These are phyloP conservation scores for Chlamydomonas schloesseri DNA, from an alignment of 139 green algal species.

Conservation along the genomic window DNA sequence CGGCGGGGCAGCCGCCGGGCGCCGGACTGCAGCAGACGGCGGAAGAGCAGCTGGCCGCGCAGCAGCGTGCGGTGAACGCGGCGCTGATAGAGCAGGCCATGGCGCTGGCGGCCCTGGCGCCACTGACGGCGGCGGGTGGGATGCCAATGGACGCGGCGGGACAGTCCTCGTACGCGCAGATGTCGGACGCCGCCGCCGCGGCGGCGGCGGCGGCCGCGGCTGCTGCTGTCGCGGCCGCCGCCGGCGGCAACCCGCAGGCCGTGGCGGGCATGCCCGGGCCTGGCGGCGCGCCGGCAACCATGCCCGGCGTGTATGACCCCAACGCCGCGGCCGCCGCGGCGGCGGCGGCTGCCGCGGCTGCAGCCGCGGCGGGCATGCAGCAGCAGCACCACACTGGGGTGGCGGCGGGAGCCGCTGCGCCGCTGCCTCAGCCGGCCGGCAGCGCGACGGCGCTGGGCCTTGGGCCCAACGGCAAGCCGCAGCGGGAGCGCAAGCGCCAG, in stretches of 20 bases:
- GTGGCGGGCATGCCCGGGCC: conserved; percentile 9
- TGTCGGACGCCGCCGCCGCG: conserved; percentile 9
- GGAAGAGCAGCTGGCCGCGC: neutral
- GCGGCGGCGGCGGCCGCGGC: neutral
- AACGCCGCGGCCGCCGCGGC: no score
- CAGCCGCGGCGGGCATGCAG: neutral
- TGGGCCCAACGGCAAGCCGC: no score
- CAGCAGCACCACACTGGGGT: neutral
- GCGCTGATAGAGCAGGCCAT: conserved; percentile 38
- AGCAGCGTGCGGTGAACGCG: neutral
- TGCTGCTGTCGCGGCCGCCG: conserved; percentile 10
- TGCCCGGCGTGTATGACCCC: no score
- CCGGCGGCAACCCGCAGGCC: neutral
- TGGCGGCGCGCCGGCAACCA: no score
- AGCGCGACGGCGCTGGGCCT: no score
- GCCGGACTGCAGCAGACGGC: neutral
- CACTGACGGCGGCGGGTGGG: neutral
- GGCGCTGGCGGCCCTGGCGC: neutral
- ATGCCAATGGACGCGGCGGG: conserved; percentile 20
- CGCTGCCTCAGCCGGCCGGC: no score
- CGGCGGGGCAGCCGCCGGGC: neutral
- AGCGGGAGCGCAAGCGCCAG: neutral
- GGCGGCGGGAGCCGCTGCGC: no score
- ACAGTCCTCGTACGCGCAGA: neutral
- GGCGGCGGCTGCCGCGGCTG: neutral